Base-by-base conservation (phyloP, 306 rosid genomes). In the Citrullus mucosospermus region DNA sequence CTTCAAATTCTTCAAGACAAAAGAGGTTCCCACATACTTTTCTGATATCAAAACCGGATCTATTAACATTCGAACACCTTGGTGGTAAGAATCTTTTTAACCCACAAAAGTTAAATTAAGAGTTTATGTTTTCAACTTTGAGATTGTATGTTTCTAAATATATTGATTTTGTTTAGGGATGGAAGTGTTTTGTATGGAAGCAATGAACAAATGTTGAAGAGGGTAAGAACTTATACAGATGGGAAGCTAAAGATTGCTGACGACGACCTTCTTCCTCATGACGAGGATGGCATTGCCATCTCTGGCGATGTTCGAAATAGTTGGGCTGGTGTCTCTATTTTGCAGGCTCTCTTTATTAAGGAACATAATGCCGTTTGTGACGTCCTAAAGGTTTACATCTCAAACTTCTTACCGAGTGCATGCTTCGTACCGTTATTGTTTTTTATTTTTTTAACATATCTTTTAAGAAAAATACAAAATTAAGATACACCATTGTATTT, bases 111-210 rank as follows among this genome's bases (percentile, higher is more conserved):
- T 7, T 41, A 7, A 41, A 7, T 1, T 41, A 41, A 8, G 9
- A 41, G 2, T 25, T 41, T 41, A 41, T 8, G 1, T 41, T 1
- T 41, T 41, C 4, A 34, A 34, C 38, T 34, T 34, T 34, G 38
- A 34, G 5, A 34, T 4, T 2, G 3, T 0, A 25, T 25, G 28
- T 34, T 2, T 34, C 4, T 34, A 34, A 34, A 34, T 34, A 34
- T 34, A 34, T 34, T 1, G 10, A 6, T 3, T 18, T 44, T 44
- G 3, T 7, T 25, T 30, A 90, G 95, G 97, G 97, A 92, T 84
- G 97, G 95, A 51, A 90, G 97, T 12, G 95, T 86, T 62, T 56
- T 87, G 18, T 84, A 92, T 84, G 97, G 97, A 71, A 92, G 87
- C 58, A 63, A 88, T 61, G 25, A 76, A 50, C 83, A 80, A 38